Percentiles rank a stretch among this genome's conserved stretches.
Conservation (phyloP, 2,329 filamentous ascomycete genomes). For the Aspergillus felis region DNA sequence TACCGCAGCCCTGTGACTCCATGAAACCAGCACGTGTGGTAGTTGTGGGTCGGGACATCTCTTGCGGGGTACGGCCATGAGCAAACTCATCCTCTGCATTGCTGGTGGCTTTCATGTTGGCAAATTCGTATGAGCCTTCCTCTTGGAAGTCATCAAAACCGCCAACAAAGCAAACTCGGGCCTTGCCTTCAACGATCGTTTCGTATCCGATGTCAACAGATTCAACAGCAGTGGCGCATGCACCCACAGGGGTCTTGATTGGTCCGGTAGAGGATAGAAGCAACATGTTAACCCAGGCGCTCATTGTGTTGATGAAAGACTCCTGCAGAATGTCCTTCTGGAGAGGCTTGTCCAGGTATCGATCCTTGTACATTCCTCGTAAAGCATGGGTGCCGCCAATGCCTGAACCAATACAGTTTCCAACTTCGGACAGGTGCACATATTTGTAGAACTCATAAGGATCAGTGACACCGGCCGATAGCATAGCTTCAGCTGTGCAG, state of each 20-base stretch:
- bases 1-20: conserved; percentile 98
- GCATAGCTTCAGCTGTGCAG: conserved; percentile 83
- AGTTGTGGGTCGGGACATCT: conserved; percentile 97
- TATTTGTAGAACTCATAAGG: conserved; percentile 99
- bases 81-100: conserved; percentile 91
- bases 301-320: conserved; percentile 99
- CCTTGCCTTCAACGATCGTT: conserved; percentile 97
- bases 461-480: conserved; percentile 93
- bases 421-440: conserved; percentile 94
- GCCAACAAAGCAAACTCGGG: conserved; percentile 93
- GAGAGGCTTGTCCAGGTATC: conserved; percentile 91
- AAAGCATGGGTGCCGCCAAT: conserved; percentile 93
- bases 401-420: conserved; percentile 97
- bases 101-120: conserved; percentile 99
- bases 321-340: conserved; percentile 99
- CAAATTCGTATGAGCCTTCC: conserved; percentile 98
- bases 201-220: conserved; percentile 97
- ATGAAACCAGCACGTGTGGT: conserved; percentile 98
- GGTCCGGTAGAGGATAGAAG: conserved; percentile 93
- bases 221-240: conserved; percentile 95
- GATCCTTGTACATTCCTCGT: conserved; percentile 96
- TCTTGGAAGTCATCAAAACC: conserved; percentile 99
- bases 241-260: conserved; percentile 97
- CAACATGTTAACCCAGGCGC: conserved; percentile 99
- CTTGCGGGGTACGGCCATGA: conserved; percentile 88